Evolutionary conservation across 2,329 filamentous ascomycete genomes (phyloP).

Genomic region (Calonectria pauciramosa): DNA sequence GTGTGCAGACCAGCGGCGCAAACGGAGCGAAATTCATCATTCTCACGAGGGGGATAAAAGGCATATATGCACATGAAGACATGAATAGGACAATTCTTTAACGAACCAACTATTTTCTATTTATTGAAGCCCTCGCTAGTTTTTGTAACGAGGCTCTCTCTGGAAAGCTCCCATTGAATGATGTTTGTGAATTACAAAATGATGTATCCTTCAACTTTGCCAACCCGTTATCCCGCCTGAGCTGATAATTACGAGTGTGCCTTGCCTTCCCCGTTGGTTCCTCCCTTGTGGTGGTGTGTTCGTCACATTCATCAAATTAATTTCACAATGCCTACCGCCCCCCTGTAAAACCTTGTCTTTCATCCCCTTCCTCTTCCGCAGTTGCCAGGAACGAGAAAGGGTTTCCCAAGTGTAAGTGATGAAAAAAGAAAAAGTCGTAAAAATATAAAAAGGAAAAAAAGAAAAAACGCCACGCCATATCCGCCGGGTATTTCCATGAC

Average conservation of each 20-base stretch:
- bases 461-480: constrained; percentile 27
- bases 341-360: constrained; percentile 5
- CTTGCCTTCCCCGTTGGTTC: constrained; percentile 29
- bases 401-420: not conserved
- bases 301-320: constrained; percentile 27
- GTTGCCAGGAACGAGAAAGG: not conserved
- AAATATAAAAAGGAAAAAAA: not conserved
- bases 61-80: constrained; percentile 15
- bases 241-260: constrained; percentile 18
- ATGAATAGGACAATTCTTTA: constrained; percentile 30
- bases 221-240: constrained; percentile 20
- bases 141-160: constrained; percentile 22
- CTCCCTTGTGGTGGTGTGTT: constrained; percentile 18
- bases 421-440: constrained; percentile 11
- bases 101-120: constrained; percentile 33
- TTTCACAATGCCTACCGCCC: not conserved
- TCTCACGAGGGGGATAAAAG: constrained; percentile 17
- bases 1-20: constrained; percentile 6
- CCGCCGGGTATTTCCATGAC: constrained; percentile 25
- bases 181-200: constrained; percentile 44
- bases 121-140: constrained; percentile 22
- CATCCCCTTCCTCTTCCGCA: constrained; percentile 8
- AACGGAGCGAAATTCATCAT: constrained; percentile 15
- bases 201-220: constrained; percentile 40
- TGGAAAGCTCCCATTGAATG: constrained; percentile 32